Percentiles rank a stretch among this genome's conserved stretches.
Conservation (phyloP, 306 rosid species). For the Calophaca sinica region DNA sequence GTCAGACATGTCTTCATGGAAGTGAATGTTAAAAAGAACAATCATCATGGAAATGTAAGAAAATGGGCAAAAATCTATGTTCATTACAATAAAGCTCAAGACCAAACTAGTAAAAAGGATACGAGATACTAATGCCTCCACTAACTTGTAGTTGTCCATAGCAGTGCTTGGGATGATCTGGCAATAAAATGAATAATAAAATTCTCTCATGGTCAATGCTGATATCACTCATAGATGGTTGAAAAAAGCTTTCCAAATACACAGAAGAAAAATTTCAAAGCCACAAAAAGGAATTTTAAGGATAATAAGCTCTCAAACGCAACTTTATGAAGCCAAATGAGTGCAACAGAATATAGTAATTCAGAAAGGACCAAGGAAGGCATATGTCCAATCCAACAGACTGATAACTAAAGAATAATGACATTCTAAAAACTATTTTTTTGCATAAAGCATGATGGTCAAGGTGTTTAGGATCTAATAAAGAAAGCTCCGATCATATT, state of each 20-base stretch:
- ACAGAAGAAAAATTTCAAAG: conserved; percentile 17
- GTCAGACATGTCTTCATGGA: conserved; percentile 69
- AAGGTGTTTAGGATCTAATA: conserved; percentile 9
- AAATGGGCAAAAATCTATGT: conserved; percentile 20
- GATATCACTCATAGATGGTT: not conserved
- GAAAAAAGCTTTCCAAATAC: conserved; percentile 32
- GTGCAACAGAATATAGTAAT: conserved; percentile 11
- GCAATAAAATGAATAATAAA: conserved; percentile 39
- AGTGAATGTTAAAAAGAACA: conserved; percentile 55
- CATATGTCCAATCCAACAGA: conserved; percentile 2
- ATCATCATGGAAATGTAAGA: conserved; percentile 35
- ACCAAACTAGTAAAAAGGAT: conserved; percentile 54
- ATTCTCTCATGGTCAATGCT: conserved; percentile 11
- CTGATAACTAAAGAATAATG: conserved; percentile 23
- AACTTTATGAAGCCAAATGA: conserved; percentile 26
- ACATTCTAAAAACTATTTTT: conserved; percentile 1
- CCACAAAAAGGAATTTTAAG: conserved; percentile 32
- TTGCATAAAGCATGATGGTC: conserved; percentile 7
- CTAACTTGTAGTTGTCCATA: conserved; percentile 76
- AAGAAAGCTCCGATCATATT: conserved; percentile 21
- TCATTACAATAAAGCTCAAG: conserved; percentile 34
- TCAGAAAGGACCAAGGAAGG: conserved; percentile 7
- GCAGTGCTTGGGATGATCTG: conserved; percentile 72
- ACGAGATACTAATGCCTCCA: conserved; percentile 89
- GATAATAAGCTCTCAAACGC: conserved; percentile 13